phyloP scores from a whole-genome alignment of 176 grass and related monocot genomes.

The Carex cristatella region DNA sequence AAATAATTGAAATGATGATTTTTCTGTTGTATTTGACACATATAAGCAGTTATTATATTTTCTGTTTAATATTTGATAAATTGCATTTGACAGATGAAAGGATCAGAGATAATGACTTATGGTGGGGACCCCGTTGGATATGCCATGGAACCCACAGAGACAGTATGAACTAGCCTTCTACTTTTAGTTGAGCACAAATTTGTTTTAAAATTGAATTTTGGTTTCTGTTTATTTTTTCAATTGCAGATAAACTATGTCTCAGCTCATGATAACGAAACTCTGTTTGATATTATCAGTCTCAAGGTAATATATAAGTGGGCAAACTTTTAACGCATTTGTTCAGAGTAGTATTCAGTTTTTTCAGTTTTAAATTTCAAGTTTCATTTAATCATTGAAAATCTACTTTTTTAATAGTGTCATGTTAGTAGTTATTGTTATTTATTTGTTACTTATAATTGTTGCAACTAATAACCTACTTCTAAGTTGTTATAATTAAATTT shows the following conservation, averaged over 20 bases:
- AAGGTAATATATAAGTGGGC: constrained; percentile 46
- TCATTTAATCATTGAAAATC: not conserved
- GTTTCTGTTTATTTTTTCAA: constrained; percentile 10
- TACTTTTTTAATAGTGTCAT: not conserved
- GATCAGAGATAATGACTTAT: constrained; percentile 70
- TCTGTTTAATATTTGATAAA: constrained; percentile 5
- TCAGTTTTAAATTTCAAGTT: not conserved
- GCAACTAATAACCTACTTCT: not conserved
- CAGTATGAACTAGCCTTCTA: constrained; percentile 27
- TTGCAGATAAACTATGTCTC: constrained; percentile 94
- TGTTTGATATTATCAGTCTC: constrained; percentile 88
- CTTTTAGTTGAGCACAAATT: not conserved
- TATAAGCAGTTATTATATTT: not conserved
- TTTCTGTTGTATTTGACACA: not conserved
- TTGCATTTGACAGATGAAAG: constrained; percentile 49
- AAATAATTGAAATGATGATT: constrained; percentile 1
- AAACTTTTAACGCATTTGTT: not conserved
- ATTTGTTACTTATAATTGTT: not conserved
- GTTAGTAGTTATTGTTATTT: not conserved
- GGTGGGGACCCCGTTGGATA: constrained; percentile 76
- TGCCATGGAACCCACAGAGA: constrained; percentile 60
- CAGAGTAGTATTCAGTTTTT: not conserved
- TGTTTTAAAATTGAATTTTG: not conserved
- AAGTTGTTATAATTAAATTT: constrained; percentile 3
- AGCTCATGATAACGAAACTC: constrained; percentile 93